phyloP scores from a whole-genome alignment of 331 rosid genomes.

The Rhamnella rubrinervis region DNA sequence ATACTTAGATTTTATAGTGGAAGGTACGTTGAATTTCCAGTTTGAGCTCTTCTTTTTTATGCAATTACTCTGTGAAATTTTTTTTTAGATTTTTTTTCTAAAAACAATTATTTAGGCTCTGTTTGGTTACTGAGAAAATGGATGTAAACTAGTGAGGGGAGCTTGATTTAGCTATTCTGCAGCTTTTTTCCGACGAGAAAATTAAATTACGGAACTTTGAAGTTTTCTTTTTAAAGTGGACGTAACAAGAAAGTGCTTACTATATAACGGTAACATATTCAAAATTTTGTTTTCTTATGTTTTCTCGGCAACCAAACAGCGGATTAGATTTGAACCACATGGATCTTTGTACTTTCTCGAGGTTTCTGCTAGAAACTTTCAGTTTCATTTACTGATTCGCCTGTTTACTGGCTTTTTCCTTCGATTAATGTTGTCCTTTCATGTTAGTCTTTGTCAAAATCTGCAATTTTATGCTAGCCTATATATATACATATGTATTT shows the following conservation, averaged over 20 bases:
- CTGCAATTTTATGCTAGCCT: background rate
- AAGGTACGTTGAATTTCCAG: conserved; percentile 46
- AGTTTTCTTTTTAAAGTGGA: conserved; percentile 1
- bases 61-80: background rate
- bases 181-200: background rate
- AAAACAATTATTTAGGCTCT: conserved; percentile 5
- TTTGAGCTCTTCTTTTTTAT: background rate
- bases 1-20: conserved; percentile 12
- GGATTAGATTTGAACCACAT: conserved; percentile 18
- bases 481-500: too few species aligned
- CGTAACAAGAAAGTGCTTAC: background rate
- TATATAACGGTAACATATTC: background rate
- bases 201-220: conserved; percentile 15
- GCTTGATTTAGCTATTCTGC: background rate
- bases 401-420: conserved; percentile 7
- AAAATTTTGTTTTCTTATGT: background rate
- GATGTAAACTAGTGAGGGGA: conserved; percentile 11
- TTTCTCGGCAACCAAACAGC: conserved; percentile 12
- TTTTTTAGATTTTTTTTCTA: conserved; percentile 8
- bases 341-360: conserved; percentile 30
- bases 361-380: conserved; percentile 7
- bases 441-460: background rate
- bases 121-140: conserved; percentile 30
- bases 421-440: conserved; percentile 6
- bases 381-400: conserved; percentile 24